Conservation (phyloP, 768 basidiomycete species). For the Phaeolepiota aurea region DNA sequence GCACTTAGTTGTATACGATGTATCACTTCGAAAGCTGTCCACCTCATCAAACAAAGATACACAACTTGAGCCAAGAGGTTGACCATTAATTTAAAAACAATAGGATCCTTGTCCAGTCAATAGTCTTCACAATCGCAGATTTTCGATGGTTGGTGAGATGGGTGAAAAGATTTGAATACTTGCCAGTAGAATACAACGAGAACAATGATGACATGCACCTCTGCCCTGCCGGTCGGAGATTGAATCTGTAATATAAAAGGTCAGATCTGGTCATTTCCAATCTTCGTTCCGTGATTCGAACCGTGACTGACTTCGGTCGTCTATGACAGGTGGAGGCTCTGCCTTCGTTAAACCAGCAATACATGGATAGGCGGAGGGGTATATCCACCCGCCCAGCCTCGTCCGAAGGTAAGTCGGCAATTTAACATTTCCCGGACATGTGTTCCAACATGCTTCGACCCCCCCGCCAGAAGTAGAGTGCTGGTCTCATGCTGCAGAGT, state of each 20-base stretch:
- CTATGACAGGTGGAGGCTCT: neutral
- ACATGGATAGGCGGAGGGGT: constrained; percentile 64
- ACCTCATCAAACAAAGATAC: too few relatives aligned
- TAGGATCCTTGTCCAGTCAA: too few relatives aligned
- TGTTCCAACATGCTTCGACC: constrained; percentile 10
- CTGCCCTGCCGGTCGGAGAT: neutral
- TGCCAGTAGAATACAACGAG: too few relatives aligned
- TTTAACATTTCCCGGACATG: constrained; percentile 7
- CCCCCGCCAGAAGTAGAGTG: constrained; percentile 56
- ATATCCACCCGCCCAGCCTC: constrained; percentile 57
- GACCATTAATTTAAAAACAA: too few relatives aligned
- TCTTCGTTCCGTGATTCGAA: neutral
- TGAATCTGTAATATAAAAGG: neutral
- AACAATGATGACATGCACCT: too few relatives aligned
- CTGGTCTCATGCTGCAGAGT: constrained; percentile 63
- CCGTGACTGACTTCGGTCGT: constrained; percentile 1
- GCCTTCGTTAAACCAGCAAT: neutral
- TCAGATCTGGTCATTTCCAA: neutral
- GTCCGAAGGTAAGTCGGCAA: constrained; percentile 54
- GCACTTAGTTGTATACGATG: constrained; percentile 70
- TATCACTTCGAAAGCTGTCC: constrained; percentile 61
- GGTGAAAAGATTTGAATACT: too few relatives aligned
- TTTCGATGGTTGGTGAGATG: too few relatives aligned
- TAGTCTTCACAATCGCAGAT: too few relatives aligned
- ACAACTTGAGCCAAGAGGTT: too few relatives aligned